These are phyloP conservation scores for Plantago major DNA, from an alignment of 257 asterid genomes.

Conservation along the genomic window DNA sequence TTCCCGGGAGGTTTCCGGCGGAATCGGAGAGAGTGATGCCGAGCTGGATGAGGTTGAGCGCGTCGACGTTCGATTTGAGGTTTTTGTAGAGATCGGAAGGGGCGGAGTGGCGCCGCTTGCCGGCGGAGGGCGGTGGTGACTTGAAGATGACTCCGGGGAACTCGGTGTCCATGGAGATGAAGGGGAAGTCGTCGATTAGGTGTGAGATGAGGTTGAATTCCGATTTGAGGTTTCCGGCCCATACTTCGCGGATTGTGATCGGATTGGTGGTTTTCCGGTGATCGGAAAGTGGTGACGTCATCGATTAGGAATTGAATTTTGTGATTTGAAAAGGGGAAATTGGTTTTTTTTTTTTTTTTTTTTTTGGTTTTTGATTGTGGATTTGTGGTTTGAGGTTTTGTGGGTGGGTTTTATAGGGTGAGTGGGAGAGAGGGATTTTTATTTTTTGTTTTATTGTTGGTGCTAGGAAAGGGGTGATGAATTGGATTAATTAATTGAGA, in stretches of 20 bases:
- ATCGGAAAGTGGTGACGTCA: neutral
- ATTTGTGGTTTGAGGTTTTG: neutral
- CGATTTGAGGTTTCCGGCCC: conserved; percentile 48
- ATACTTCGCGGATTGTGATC: conserved; percentile 52
- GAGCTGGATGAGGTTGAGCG: conserved; percentile 41
- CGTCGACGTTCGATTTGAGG: conserved; percentile 53
- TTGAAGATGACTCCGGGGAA: conserved; percentile 61
- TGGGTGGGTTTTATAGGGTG: neutral
- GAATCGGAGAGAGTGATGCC: conserved; percentile 55
- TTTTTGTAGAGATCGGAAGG: conserved; percentile 41
- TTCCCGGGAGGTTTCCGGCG: conserved; percentile 44
- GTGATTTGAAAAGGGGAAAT: neutral
- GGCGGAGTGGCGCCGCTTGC: conserved; percentile 8
- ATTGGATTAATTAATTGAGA: neutral
- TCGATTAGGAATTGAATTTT: neutral
- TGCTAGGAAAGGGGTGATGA: conserved; percentile 25
- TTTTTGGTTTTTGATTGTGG: too few species aligned
- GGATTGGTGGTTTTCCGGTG: neutral
- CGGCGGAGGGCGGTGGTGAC: conserved; percentile 14
- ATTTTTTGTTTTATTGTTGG: neutral
- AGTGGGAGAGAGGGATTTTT: conserved; percentile 1
- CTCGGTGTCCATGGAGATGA: conserved; percentile 68
- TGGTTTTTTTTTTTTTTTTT: too few species aligned
- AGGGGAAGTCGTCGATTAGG: conserved; percentile 46
- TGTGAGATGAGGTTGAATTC: conserved; percentile 44